These are phyloP conservation scores for Gentiana dahurica DNA, from an alignment of 257 asterid genomes.

Conservation along the genomic window DNA sequence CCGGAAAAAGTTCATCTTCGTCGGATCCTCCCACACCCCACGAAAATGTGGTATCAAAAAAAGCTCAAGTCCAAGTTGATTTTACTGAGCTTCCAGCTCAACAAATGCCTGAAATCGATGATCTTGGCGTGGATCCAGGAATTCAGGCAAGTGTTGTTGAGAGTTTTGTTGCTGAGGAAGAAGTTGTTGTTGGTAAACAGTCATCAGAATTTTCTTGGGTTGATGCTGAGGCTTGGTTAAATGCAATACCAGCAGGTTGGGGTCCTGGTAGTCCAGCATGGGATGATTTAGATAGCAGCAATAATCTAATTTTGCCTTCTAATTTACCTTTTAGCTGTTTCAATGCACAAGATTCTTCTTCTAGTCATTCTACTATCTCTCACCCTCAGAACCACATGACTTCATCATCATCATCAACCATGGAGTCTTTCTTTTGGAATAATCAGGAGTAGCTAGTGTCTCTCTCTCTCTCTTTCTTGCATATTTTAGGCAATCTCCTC, in stretches of 20 bases:
- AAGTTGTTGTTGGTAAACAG: background rate
- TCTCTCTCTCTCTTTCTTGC: too few relatives aligned
- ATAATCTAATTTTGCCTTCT: conserved; percentile 48
- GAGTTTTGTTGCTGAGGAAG: conserved; percentile 5
- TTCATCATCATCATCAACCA: conserved; percentile 33
- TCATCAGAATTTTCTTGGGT: conserved; percentile 68
- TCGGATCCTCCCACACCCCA: conserved; percentile 15
- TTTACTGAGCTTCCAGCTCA: conserved; percentile 12
- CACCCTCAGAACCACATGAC: conserved; percentile 28
- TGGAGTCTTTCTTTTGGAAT: conserved; percentile 29
- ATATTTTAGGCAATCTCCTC: too few relatives aligned
- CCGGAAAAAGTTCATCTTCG: conserved; percentile 6
- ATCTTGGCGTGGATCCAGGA: conserved; percentile 21
- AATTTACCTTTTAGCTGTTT: conserved; percentile 44
- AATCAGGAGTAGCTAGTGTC: conserved; percentile 17
- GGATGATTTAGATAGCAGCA: conserved; percentile 65
- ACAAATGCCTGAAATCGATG: conserved; percentile 8
- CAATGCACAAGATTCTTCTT: conserved; percentile 24
- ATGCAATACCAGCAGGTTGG: conserved; percentile 67
- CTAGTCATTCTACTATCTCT: conserved; percentile 3
- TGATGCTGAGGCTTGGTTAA: conserved; percentile 56
- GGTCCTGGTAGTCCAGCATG: conserved; percentile 86
- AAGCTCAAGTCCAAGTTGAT: conserved; percentile 3
- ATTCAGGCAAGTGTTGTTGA: conserved; percentile 23
- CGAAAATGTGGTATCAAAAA: conserved; percentile 5